Evolutionary conservation across 495 filamentous ascomycete species (phyloP), one percentile per base, ranked within the genome.

Genomic region (Hyaloscypha variabilis): DNA sequence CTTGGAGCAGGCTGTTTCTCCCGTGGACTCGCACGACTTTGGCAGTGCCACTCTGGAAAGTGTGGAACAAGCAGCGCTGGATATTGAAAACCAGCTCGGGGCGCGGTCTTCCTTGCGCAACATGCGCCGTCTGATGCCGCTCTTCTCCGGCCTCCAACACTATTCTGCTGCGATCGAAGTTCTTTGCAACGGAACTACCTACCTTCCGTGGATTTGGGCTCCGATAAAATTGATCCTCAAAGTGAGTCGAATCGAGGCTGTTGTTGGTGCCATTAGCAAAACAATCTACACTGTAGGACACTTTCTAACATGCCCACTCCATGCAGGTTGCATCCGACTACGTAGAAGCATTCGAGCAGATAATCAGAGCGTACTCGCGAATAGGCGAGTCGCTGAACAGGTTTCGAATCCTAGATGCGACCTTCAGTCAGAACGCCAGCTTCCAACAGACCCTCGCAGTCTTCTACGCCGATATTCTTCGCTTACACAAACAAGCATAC

Each of bases 401-500:
- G 4, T 76, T 79, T 60, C 67, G 75, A 39, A 64, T 62, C 8
- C 57, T 77, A 4, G 62, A 62, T 10, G 49, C 31, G 1, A 68
- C 74, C 29, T 75, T 79, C 31, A 69, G 50, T 34, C 23, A 71
- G 14, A 69, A 77, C 24, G 34, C 54, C 3, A 64, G 71, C 11
- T 77, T 79, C 63, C 69, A 74, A 42, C 65, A 64, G 3, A 68
- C 74, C 14, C 62, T 77, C n/a, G 74, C 71, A 14, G 28, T 73
- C 13, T 63, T 77, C 39, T 79, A 77, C 39, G 59, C 69, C 2
- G 77, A 79, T 50, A 76, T 79, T 31, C 65, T 78, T 6, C 72
- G 76, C 25, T 78, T 79, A 34, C 81, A 83, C 65, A 75, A 75
- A 39, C 60, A 73, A 24, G 79, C 79, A 1, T 82, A 83, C 65